Conservation (phyloP, 2,329 filamentous ascomycete species). For the Metarhizium anisopliae region DNA sequence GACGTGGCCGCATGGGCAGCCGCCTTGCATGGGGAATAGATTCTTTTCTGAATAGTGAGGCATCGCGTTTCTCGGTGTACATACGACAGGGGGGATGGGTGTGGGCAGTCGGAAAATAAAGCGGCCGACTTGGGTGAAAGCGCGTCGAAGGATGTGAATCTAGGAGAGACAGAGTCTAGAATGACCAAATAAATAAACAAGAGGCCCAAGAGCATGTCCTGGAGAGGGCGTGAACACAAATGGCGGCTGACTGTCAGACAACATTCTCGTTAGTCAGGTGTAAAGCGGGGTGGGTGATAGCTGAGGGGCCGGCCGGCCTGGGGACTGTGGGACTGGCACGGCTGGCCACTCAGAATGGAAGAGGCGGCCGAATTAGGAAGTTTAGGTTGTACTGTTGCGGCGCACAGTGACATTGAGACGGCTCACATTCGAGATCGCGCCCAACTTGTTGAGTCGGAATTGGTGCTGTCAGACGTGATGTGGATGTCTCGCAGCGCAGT, state of each 20-base stretch:
- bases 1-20: constrained; percentile 41
- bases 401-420: no score
- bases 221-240: not conserved
- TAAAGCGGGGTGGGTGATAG: not conserved
- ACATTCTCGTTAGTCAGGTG: no score
- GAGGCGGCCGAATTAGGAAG: not conserved
- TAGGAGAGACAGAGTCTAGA: not conserved
- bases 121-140: no score
- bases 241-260: not conserved
- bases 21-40: constrained; percentile 27
- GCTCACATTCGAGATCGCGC: no score
- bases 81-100: no score
- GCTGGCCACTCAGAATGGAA: not conserved
- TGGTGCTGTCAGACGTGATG: no score
- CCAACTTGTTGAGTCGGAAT: no score
- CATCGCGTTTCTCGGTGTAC: no score
- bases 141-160: no score
- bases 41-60: constrained; percentile 8
- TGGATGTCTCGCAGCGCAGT: no score
- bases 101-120: no score
- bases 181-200: not conserved
- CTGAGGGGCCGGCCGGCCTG: not conserved
- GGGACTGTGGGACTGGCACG: not conserved
- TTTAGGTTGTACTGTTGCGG: not conserved
- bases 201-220: not conserved